phyloP scores from a whole-genome alignment of 139 green algal genomes.

The Coelastrella sp. region DNA sequence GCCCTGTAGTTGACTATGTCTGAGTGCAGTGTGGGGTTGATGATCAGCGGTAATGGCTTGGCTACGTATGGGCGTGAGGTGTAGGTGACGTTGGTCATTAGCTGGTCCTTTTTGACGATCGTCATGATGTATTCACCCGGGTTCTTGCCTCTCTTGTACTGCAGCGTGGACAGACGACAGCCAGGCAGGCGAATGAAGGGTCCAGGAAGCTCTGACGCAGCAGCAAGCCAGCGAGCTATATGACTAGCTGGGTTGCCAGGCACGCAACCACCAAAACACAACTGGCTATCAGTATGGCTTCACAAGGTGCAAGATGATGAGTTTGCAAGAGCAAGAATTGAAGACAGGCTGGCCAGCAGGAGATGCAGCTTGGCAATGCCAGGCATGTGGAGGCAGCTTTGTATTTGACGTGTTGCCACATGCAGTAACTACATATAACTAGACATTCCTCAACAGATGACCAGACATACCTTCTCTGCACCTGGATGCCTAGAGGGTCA shows the following conservation, averaged over 20 bases:
- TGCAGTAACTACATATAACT: too few species aligned
- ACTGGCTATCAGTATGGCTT: too few species aligned
- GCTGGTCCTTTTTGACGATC: conserved; percentile 28
- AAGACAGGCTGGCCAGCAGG: too few species aligned
- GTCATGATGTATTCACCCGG: conserved; percentile 35
- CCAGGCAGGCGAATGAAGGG: too few species aligned
- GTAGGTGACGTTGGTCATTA: conserved; percentile 31
- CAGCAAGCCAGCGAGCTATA: neutral
- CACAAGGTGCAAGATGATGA: too few species aligned
- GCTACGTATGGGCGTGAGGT: neutral
- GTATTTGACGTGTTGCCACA: too few species aligned
- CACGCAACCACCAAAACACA: too few species aligned
- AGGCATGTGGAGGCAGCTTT: too few species aligned
- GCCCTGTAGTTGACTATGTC: neutral
- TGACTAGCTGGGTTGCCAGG: too few species aligned
- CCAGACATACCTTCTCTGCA: neutral
- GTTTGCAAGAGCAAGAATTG: too few species aligned
- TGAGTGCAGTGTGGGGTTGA: neutral
- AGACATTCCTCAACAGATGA: too few species aligned
- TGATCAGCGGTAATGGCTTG: neutral
- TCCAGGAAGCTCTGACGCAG: neutral
- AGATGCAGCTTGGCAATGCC: too few species aligned
- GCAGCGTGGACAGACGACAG: neutral
- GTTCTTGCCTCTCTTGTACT: conserved; percentile 1
- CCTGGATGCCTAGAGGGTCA: neutral